Conservation (phyloP, 2,329 filamentous ascomycete species). For the Diaporthe sp. region DNA sequence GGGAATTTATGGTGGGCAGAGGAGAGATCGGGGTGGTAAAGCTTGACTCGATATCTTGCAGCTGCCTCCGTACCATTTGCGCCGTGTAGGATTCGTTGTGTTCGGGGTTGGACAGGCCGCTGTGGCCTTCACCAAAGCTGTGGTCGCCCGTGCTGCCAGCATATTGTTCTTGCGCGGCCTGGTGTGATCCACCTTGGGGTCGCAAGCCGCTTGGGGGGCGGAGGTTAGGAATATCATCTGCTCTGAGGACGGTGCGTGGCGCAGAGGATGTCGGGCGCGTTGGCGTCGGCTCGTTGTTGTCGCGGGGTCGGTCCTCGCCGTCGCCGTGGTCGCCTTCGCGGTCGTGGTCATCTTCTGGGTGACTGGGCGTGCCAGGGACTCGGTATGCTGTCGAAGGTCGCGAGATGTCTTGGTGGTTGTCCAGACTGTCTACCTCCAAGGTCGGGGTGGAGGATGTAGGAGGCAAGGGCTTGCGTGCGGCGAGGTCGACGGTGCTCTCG, state of each 20-base stretch:
- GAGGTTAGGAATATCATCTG: conserved; percentile 32
- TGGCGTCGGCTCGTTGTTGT: conserved; percentile 32
- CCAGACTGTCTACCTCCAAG: conserved; percentile 20
- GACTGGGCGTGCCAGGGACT: conserved; percentile 9
- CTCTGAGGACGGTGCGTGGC: conserved; percentile 26
- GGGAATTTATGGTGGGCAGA: conserved; percentile 59
- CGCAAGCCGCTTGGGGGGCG: conserved; percentile 23
- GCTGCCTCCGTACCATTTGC: conserved; percentile 65
- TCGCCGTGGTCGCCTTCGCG: not conserved
- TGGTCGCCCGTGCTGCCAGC: conserved; percentile 46
- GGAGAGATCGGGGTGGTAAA: conserved; percentile 72
- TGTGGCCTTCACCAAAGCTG: conserved; percentile 58
- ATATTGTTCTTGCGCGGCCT: not conserved
- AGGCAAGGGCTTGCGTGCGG: conserved; percentile 35
- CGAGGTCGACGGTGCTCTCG: conserved; percentile 29
- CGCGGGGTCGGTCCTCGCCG: not conserved
- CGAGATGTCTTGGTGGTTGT: conserved; percentile 14
- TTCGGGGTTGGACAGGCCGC: conserved; percentile 43
- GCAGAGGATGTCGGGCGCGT: conserved; percentile 26
- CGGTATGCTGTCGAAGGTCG: conserved; percentile 36
- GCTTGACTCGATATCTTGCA: conserved; percentile 76
- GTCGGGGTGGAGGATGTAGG: conserved; percentile 33
- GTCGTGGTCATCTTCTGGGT: conserved; percentile 1
- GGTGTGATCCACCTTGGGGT: not conserved
- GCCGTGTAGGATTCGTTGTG: conserved; percentile 66